Evolutionary conservation across 805 yeast genomes (phyloP), one percentile per base, ranked within the genome.

Genomic region (Metschnikowia orientalis): DNA sequence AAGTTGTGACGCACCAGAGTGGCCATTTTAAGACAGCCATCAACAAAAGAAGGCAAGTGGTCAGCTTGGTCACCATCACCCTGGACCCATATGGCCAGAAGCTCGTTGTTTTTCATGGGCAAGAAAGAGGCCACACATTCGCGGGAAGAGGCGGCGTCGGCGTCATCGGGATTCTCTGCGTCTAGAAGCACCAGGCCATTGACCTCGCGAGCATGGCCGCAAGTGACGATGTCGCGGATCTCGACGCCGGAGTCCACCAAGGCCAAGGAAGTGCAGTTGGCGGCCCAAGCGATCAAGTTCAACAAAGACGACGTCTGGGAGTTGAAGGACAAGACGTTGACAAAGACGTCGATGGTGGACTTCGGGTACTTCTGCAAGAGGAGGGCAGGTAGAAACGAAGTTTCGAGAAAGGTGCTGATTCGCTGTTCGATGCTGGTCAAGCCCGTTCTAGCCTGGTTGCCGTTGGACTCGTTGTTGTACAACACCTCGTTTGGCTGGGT

Each of bases 161-260:
- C 17, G 2, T 32, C 41, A 16, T 20, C 18, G 12, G 17, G 11
- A 13, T 52, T 32, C 4, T 26, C 32, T 5, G 49, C 38, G 23
- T 45, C 49, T 15, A 30, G 12, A 10, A 18, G 22, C 12, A 33
- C 25, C 8, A 41, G 34, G 1, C 48, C 33, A 3, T 29, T 25
- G n/a, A 31, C 28, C 14, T 50, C 37, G 19, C 40, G 40, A n/a
- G 64, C 60, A 41, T 67, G 69, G 2, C 86, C 83, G 41, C 81
- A 69, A 6, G 87, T 73, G 1, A 88, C 89, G 40, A 88, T 62
- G 50, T 89, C 95, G 35, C 74, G 67, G 18, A 87, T 54, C 47
- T 89, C 94, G 17, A 90, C 77, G 6, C 88, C 88, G 0, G 96
- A 81, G 56, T 92, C 92, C 0, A 84, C 78, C 36, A 92, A 56